A percentile compares a stretch with the other conserved stretches of the same genome.
phyloP scores from a whole-genome alignment of 352 stramenopile genomes.

The Blastocystis sp. region DNA sequence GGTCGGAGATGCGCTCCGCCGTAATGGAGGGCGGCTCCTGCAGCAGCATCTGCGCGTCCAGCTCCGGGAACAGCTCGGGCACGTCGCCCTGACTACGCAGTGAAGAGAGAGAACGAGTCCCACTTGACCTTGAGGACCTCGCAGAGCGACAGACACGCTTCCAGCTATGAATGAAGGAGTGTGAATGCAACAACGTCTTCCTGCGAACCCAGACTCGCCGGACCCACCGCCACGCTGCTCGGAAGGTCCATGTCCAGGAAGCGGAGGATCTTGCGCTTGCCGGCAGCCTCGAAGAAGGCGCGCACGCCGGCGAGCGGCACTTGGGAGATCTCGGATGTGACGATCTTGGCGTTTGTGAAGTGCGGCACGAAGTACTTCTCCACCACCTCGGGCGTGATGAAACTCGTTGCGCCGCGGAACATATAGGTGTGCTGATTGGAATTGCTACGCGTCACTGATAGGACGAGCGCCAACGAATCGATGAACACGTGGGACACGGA shows the following conservation, averaged over 20 bases:
- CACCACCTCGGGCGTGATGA: slow-evolving; percentile 58
- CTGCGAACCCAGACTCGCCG: slow-evolving; percentile 70
- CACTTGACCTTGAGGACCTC: slow-evolving; percentile 69
- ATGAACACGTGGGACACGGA: slow-evolving; percentile 75
- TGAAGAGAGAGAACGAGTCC: not conserved
- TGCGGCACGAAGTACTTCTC: slow-evolving; percentile 61
- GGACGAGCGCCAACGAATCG: slow-evolving; percentile 35
- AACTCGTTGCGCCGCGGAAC: slow-evolving; percentile 65
- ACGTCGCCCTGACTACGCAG: slow-evolving; percentile 58
- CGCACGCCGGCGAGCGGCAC: slow-evolving; percentile 72
- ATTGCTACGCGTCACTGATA: slow-evolving; percentile 34
- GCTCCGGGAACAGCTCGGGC: slow-evolving; percentile 67
- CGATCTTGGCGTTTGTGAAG: slow-evolving; percentile 73
- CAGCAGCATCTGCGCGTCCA: slow-evolving; percentile 72
- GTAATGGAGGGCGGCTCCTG: slow-evolving; percentile 63
- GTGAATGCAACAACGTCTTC: slow-evolving; percentile 26
- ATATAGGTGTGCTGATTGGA: slow-evolving; percentile 74
- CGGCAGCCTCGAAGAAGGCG: slow-evolving; percentile 67
- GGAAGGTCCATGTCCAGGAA: slow-evolving; percentile 75
- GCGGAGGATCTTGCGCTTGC: slow-evolving; percentile 40
- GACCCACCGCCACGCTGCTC: slow-evolving; percentile 71
- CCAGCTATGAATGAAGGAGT: slow-evolving; percentile 46
- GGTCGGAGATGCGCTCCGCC: slow-evolving; percentile 54
- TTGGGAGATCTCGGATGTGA: slow-evolving; percentile 76
- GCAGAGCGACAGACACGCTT: slow-evolving; percentile 44